Percentiles rank a stretch among this genome's conserved stretches.
phyloP scores from a whole-genome alignment of 2,329 filamentous ascomycete species.

The Alternaria gaisen region DNA sequence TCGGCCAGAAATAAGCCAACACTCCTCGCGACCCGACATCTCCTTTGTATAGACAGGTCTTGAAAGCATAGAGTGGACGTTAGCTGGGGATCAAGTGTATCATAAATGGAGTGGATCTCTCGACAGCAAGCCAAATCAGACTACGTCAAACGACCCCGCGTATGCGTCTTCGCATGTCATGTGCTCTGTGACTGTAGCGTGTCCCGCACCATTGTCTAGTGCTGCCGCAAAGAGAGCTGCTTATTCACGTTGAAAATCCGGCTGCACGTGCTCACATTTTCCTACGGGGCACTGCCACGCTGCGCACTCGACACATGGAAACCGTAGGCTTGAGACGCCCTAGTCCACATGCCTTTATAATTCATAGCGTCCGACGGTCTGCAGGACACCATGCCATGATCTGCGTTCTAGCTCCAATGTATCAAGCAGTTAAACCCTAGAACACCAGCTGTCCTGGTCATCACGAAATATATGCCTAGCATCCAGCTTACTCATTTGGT shows the following conservation, averaged over 20 bases:
- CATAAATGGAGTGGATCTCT: conserved; percentile 40
- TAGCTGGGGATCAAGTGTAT: conserved; percentile 42
- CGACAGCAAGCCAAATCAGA: conserved; percentile 31
- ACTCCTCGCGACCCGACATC: conserved; percentile 28
- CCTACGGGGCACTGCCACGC: not conserved
- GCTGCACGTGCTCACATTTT: not conserved
- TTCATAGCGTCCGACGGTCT: not conserved
- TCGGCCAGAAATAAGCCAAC: conserved; percentile 48
- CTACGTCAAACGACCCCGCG: conserved; percentile 6
- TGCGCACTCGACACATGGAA: not conserved
- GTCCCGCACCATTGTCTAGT: not conserved
- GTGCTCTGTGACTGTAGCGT: not conserved
- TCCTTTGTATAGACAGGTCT: conserved; percentile 39
- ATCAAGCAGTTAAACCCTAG: not conserved
- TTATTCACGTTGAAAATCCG: not conserved
- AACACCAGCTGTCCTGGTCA: not conserved
- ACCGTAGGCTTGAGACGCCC: not conserved
- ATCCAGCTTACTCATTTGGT: not conserved
- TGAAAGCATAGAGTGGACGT: conserved; percentile 36
- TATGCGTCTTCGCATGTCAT: conserved; percentile 1
- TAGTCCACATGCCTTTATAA: not conserved
- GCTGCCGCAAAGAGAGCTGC: not conserved
- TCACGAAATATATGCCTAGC: not conserved
- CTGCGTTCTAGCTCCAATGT: not conserved
- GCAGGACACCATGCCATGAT: not conserved